Evolutionary conservation across 805 yeast species (phyloP).

Genomic region (Cyberlindnera galapagoensis): DNA sequence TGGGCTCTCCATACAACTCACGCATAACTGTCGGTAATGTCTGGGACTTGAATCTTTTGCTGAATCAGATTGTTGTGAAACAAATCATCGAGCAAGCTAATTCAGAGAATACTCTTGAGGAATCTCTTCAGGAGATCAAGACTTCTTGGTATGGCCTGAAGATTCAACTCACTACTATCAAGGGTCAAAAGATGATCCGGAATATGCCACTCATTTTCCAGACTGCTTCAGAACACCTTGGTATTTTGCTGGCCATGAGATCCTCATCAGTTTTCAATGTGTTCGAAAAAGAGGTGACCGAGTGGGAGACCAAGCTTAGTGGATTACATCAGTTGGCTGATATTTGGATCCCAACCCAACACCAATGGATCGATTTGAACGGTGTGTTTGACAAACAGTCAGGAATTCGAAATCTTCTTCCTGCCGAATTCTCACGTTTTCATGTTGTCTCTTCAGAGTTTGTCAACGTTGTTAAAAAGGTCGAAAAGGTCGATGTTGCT

Average conservation of each 20-base stretch:
- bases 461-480: slow-evolving; percentile 40
- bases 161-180: slow-evolving; percentile 49
- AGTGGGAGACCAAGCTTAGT: slow-evolving; percentile 53
- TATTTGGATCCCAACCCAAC: slow-evolving; percentile 76
- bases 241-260: slow-evolving; percentile 61
- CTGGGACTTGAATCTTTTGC: slow-evolving; percentile 45
- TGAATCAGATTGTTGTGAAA: slow-evolving; percentile 41
- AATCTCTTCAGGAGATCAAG: slow-evolving; percentile 43
- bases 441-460: slow-evolving; percentile 57
- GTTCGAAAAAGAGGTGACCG: slow-evolving; percentile 52
- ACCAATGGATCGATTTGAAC: slow-evolving; percentile 81
- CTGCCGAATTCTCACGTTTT: slow-evolving; percentile 65
- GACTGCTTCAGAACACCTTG: slow-evolving; percentile 52
- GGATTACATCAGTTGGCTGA: slow-evolving; percentile 47
- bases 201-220: slow-evolving; percentile 64
- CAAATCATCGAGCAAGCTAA: slow-evolving; percentile 55
- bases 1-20: slow-evolving; percentile 16
- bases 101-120: slow-evolving; percentile 64
- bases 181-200: slow-evolving; percentile 48
- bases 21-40: slow-evolving; percentile 35
- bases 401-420: slow-evolving; percentile 58
- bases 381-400: slow-evolving; percentile 63
- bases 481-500: slow-evolving; percentile 42
- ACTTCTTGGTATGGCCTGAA: slow-evolving; percentile 47
- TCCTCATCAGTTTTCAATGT: slow-evolving; percentile 53